phyloP scores from a whole-genome alignment of 2,329 filamentous ascomycete genomes.

The Aspergillus melleus region DNA sequence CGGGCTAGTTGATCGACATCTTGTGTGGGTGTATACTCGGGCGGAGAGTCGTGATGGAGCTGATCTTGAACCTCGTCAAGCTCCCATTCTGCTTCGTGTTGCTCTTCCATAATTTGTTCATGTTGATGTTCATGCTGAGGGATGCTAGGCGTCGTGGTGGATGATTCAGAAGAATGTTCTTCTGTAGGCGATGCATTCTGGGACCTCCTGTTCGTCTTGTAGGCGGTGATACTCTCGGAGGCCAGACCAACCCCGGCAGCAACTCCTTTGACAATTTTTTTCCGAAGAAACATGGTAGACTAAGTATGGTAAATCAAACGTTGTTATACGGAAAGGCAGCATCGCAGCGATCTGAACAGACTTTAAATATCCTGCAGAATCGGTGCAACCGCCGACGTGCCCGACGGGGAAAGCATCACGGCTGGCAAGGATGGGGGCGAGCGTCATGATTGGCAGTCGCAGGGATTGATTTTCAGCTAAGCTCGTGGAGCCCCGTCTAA shows the following conservation, averaged over 20 bases:
- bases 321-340: no score
- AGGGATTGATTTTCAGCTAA: no score
- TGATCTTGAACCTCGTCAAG: slow-evolving; percentile 29
- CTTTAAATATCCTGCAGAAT: no score
- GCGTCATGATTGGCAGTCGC: no score
- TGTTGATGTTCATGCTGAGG: no score
- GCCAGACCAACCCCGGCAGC: slow-evolving; percentile 29
- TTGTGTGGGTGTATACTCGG: background rate
- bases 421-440: no score
- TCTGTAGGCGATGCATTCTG: background rate
- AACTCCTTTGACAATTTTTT: slow-evolving; percentile 16
- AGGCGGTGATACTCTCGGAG: slow-evolving; percentile 23
- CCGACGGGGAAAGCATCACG: no score
- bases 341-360: background rate
- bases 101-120: background rate
- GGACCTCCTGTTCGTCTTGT: slow-evolving; percentile 10
- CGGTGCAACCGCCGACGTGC: no score
- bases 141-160: no score
- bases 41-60: slow-evolving; percentile 1
- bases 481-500: no score
- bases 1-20: slow-evolving; percentile 14
- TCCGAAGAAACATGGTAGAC: background rate
- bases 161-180: background rate
- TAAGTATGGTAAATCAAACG: background rate
- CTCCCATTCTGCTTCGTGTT: slow-evolving; percentile 23